phyloP scores from a whole-genome alignment of 495 filamentous ascomycete species.

The Darksidea phi region DNA sequence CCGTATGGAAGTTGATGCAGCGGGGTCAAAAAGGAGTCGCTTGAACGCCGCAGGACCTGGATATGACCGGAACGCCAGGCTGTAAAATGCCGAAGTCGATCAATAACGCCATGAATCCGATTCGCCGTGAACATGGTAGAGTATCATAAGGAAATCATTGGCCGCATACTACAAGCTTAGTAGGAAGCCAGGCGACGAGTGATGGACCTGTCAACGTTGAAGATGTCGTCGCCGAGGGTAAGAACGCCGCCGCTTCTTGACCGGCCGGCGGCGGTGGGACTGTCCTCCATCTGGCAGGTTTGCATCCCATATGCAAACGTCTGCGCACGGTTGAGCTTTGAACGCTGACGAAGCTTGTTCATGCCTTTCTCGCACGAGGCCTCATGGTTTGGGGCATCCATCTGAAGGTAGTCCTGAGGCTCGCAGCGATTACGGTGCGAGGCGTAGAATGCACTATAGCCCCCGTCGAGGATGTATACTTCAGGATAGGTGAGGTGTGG shows the following conservation, averaged over 20 bases:
- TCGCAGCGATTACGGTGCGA: slow-evolving; percentile 75
- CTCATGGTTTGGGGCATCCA: slow-evolving; percentile 85
- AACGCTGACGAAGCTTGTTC: slow-evolving; percentile 78
- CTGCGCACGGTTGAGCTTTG: slow-evolving; percentile 80
- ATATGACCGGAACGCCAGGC: slow-evolving; percentile 26
- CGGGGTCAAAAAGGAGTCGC: slow-evolving; percentile 24
- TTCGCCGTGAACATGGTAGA: slow-evolving; percentile 30
- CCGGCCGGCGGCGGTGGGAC: slow-evolving; percentile 57
- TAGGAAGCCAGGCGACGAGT: slow-evolving; percentile 39
- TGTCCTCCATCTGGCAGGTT: slow-evolving; percentile 67
- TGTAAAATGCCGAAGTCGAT: slow-evolving; percentile 20
- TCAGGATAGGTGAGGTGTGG: slow-evolving; percentile 90
- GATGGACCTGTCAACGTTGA: slow-evolving; percentile 27
- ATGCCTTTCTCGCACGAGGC: slow-evolving; percentile 91
- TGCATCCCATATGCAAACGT: slow-evolving; percentile 89
- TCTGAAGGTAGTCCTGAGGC: slow-evolving; percentile 93
- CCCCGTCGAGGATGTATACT: slow-evolving; percentile 93
- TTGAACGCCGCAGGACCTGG: slow-evolving; percentile 32
- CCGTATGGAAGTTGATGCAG: slow-evolving; percentile 12
- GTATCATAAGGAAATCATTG: slow-evolving; percentile 21
- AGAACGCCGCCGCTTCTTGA: slow-evolving; percentile 25
- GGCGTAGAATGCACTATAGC: slow-evolving; percentile 88
- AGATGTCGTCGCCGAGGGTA: slow-evolving; percentile 26
- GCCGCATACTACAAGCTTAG: slow-evolving; percentile 12
- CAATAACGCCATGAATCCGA: slow-evolving; percentile 33